Conservation (phyloP, 2,329 filamentous ascomycete genomes). For the Pezicula rhizophila region DNA sequence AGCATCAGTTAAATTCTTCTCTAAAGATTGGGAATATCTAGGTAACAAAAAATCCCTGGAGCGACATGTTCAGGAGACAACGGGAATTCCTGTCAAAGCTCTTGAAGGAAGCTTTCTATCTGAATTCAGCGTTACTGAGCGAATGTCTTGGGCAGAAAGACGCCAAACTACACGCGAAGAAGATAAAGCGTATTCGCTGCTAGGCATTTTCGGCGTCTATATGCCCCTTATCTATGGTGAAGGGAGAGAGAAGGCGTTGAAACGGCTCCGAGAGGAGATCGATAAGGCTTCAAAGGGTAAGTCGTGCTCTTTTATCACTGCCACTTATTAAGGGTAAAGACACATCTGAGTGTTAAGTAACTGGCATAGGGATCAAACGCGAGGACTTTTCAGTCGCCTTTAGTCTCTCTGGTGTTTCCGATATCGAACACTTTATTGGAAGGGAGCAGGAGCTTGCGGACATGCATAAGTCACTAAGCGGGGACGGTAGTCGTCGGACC, state of each 20-base stretch:
- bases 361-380: constrained; percentile 15
- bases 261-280: constrained; percentile 31
- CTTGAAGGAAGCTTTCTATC: constrained; percentile 10
- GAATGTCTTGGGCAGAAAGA: constrained; percentile 33
- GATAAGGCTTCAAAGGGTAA: constrained; percentile 8
- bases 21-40: constrained; percentile 9
- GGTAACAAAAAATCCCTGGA: constrained; percentile 14
- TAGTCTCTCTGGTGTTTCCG: constrained; percentile 21
- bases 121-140: constrained; percentile 11
- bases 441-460: constrained; percentile 25
- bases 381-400: constrained; percentile 25
- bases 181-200: constrained; percentile 38
- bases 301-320: constrained; percentile 1
- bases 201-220: constrained; percentile 38
- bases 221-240: constrained; percentile 40
- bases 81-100: constrained; percentile 11
- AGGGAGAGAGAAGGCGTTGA: constrained; percentile 24
- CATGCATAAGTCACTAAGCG: constrained; percentile 23
- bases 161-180: constrained; percentile 30
- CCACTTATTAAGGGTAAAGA: not conserved
- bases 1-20: no score
- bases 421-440: constrained; percentile 27
- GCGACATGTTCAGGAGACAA: constrained; percentile 14
- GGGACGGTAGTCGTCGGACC: constrained; percentile 13
- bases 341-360: not conserved